Conservation (phyloP, 73 alveolate genomes). For the Stentor roeselii region DNA sequence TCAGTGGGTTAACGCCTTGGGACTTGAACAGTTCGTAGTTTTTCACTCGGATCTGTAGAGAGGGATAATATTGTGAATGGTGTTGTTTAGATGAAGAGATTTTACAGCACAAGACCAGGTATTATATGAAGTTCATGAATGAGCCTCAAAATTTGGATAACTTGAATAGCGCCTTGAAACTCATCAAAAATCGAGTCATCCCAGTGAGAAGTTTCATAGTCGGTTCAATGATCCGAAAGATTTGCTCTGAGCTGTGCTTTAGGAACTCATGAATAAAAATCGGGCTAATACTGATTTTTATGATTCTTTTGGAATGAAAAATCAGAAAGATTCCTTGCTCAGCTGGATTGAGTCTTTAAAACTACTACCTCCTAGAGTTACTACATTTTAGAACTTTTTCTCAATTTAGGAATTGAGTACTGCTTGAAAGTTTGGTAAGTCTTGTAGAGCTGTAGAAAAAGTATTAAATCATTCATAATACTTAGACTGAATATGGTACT, state of each 20-base stretch:
- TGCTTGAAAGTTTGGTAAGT: background rate
- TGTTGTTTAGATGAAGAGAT: background rate
- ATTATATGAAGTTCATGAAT: background rate
- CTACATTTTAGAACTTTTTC: background rate
- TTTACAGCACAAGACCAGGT: background rate
- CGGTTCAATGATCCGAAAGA: background rate
- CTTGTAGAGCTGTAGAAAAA: background rate
- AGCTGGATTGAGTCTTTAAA: background rate
- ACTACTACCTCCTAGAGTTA: background rate
- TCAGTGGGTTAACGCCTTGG: background rate
- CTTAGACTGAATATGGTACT: conserved; percentile 8
- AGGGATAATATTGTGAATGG: background rate
- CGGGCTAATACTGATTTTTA: background rate
- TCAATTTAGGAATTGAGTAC: background rate
- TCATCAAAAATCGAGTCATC: background rate
- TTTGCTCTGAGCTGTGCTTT: background rate
- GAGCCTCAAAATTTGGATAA: background rate
- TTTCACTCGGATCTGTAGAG: background rate
- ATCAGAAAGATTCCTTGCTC: background rate
- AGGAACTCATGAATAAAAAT: background rate
- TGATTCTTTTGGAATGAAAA: conserved; percentile 8
- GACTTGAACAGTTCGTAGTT: background rate
- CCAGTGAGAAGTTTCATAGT: background rate
- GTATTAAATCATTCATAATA: background rate
- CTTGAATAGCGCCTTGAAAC: background rate